Evolutionary conservation across 2,329 filamentous ascomycete species (phyloP).

Genomic region (Thermomyces lanuginosus): DNA sequence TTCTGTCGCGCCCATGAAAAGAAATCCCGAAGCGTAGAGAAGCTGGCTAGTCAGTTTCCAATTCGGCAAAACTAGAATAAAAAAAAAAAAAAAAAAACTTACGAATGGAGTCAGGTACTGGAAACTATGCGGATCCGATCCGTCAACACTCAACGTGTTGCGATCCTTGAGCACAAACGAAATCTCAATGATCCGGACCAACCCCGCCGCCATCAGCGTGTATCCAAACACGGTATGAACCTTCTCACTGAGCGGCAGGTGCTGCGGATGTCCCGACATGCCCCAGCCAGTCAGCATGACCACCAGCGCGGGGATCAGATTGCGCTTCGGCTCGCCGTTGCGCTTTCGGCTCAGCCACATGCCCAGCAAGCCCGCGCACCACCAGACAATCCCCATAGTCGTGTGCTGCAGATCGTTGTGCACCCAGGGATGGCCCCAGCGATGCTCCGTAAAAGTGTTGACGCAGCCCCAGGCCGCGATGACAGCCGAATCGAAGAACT

Average conservation of each 20-base stretch:
- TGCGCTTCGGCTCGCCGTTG: slow-evolving; percentile 73
- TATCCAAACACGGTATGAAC: slow-evolving; percentile 86
- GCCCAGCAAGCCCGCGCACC: slow-evolving; percentile 78
- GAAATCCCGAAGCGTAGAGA: slow-evolving; percentile 77
- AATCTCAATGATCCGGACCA: slow-evolving; percentile 77
- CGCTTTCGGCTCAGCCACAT: slow-evolving; percentile 80
- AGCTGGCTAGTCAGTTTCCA: slow-evolving; percentile 40
- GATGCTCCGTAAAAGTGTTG: slow-evolving; percentile 95
- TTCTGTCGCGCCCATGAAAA: slow-evolving; percentile 96
- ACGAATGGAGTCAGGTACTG: slow-evolving; percentile 56
- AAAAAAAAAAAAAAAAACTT: slow-evolving; percentile 27
- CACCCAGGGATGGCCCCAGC: slow-evolving; percentile 80
- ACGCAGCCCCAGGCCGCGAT: slow-evolving; percentile 93
- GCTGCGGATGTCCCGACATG: slow-evolving; percentile 84
- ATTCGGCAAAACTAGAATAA: slow-evolving; percentile 6
- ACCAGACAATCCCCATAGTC: slow-evolving; percentile 99
- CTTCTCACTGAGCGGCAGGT: slow-evolving; percentile 66
- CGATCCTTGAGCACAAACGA: slow-evolving; percentile 69
- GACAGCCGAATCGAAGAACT: slow-evolving; percentile 86
- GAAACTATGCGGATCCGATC: slow-evolving; percentile 54
- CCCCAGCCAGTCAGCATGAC: slow-evolving; percentile 86
- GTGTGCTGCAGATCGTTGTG: slow-evolving; percentile 94
- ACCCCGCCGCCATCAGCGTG: slow-evolving; percentile 77
- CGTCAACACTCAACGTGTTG: slow-evolving; percentile 47
- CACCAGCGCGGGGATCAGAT: slow-evolving; percentile 82